Conservation (phyloP, 305 asterid genomes). For the Fraxinus xanthoxyloides region DNA sequence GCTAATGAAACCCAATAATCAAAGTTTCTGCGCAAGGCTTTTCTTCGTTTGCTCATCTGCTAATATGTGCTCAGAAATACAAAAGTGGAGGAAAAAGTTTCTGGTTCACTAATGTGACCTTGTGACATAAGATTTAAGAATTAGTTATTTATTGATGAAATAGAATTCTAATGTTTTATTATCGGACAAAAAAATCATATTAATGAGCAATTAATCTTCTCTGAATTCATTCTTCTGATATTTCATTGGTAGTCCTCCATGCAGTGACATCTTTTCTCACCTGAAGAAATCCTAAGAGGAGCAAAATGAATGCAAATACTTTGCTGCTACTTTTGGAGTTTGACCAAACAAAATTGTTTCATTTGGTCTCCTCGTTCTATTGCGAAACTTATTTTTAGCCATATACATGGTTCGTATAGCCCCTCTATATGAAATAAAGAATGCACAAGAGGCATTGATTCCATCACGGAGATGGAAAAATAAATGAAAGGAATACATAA, state of each 20-base stretch:
- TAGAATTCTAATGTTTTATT: neutral
- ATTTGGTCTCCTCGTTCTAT: neutral
- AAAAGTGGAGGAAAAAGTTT: neutral
- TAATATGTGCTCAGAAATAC: neutral
- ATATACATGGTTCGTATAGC: neutral
- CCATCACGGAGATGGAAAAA: neutral
- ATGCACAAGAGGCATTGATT: neutral
- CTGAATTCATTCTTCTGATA: neutral
- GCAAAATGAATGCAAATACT: neutral
- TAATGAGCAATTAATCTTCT: neutral
- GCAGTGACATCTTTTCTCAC: neutral
- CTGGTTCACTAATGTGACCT: neutral
- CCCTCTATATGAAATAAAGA: neutral
- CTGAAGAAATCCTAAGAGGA: neutral
- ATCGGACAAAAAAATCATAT: neutral
- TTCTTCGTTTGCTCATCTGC: neutral
- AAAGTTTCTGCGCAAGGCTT: neutral
- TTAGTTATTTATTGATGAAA: neutral
- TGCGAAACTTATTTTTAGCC: neutral
- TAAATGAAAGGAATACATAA: neutral
- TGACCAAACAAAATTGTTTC: neutral
- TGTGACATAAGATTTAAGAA: neutral
- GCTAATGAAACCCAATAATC: neutral
- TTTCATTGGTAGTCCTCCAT: conserved; percentile 4
- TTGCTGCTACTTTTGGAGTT: neutral